Evolutionary conservation across 208 protist genomes (phyloP).

Genomic region (Trypanosoma vivax): DNA sequence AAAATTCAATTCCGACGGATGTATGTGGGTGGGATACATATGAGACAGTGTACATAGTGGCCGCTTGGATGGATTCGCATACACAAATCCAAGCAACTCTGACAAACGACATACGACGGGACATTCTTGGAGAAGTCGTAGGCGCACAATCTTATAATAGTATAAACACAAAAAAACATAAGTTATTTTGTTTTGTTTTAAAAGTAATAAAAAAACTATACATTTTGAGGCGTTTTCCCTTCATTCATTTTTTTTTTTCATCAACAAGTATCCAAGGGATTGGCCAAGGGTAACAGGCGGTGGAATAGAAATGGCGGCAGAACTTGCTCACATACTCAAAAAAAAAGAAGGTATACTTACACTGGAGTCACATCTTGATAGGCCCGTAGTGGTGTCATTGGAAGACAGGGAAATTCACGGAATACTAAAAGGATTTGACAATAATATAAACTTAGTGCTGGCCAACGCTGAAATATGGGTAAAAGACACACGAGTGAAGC

Average conservation of each 20-base stretch:
- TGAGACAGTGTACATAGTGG: no score
- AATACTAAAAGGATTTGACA: slow-evolving; percentile 83
- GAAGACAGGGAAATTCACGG: slow-evolving; percentile 45
- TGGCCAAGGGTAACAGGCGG: neutral
- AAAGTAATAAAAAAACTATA: neutral
- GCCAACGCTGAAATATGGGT: slow-evolving; percentile 67
- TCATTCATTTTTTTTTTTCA: slow-evolving; percentile 1
- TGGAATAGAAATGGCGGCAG: slow-evolving; percentile 37
- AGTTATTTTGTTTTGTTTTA: neutral
- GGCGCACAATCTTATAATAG: no score
- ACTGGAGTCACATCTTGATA: slow-evolving; percentile 70
- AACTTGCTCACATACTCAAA: slow-evolving; percentile 61
- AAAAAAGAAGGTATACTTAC: slow-evolving; percentile 74
- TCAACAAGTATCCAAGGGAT: neutral
- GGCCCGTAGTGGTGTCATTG: slow-evolving; percentile 54
- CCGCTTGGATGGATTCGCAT: no score
- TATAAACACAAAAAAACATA: neutral
- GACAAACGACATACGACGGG: no score
- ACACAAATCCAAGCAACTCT: no score
- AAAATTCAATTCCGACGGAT: no score
- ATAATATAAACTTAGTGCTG: slow-evolving; percentile 75
- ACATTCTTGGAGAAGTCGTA: no score
- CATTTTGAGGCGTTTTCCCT: slow-evolving; percentile 3
- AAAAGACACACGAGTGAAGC: slow-evolving; percentile 28
- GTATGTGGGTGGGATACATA: no score